A percentile compares a stretch with the other conserved stretches of the same genome.
phyloP scores from a whole-genome alignment of 2,329 filamentous ascomycete genomes.

The Cladosporium sp. region DNA sequence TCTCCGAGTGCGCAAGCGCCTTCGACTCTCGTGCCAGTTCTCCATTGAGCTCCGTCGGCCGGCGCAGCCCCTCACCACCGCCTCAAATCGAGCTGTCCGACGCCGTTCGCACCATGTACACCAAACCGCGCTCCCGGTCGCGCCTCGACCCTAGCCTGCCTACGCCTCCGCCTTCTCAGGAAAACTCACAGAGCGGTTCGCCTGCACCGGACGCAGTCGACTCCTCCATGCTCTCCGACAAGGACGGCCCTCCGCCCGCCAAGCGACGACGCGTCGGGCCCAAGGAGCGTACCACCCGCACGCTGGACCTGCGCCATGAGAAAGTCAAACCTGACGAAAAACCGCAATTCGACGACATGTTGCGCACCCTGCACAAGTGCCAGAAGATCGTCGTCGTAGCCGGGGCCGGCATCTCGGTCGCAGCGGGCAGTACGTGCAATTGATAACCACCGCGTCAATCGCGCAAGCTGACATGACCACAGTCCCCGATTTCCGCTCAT shows the following conservation, averaged over 20 bases:
- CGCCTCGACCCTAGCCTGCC: slow-evolving; percentile 20
- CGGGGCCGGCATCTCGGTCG: slow-evolving; percentile 94
- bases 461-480: slow-evolving; percentile 28
- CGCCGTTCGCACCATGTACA: slow-evolving; percentile 13
- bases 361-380: slow-evolving; percentile 77
- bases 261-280: slow-evolving; percentile 73
- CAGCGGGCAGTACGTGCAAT: slow-evolving; percentile 74
- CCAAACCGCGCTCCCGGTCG: slow-evolving; percentile 20
- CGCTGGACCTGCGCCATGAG: slow-evolving; percentile 67
- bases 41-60: slow-evolving; percentile 40
- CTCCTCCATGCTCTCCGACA: slow-evolving; percentile 47
- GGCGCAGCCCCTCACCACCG: slow-evolving; percentile 40
- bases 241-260: slow-evolving; percentile 66
- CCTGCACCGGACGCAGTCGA: slow-evolving; percentile 49
- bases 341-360: slow-evolving; percentile 64
- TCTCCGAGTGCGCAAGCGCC: too few species aligned
- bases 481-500: slow-evolving; percentile 96
- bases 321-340: slow-evolving; percentile 56
- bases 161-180: slow-evolving; percentile 44
- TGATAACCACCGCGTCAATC: slow-evolving; percentile 20
- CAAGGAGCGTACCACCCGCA: slow-evolving; percentile 75
- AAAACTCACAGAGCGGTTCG: slow-evolving; percentile 48
- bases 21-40: slow-evolving; percentile 32
- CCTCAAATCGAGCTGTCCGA: slow-evolving; percentile 24
- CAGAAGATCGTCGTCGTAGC: slow-evolving; percentile 97